phyloP scores from a whole-genome alignment of 2,329 filamentous ascomycete genomes.

The Scedosporium apiospermum region DNA sequence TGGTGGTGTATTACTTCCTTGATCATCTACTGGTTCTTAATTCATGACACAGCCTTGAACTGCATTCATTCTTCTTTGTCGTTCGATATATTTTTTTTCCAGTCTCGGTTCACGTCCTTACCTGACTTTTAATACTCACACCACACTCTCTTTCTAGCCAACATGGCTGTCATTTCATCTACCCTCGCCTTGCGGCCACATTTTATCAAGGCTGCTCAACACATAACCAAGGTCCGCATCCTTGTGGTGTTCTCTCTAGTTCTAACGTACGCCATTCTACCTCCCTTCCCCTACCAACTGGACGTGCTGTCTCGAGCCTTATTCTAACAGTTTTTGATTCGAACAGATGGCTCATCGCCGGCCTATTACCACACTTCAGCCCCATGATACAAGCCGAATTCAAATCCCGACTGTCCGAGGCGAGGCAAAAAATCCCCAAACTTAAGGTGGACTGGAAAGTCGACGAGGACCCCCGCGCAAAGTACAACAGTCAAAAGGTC shows the following conservation, averaged over 20 bases:
- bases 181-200: background rate
- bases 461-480: slow-evolving; percentile 20
- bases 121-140: background rate
- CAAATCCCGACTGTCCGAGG: slow-evolving; percentile 27
- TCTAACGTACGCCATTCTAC: slow-evolving; percentile 24
- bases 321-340: background rate
- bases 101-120: background rate
- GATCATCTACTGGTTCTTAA: background rate
- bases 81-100: background rate
- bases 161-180: background rate
- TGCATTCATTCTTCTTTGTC: background rate
- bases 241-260: slow-evolving; percentile 23
- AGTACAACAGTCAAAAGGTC: slow-evolving; percentile 39
- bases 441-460: slow-evolving; percentile 30
- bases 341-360: slow-evolving; percentile 29
- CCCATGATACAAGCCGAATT: slow-evolving; percentile 29
- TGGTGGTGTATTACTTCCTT: background rate
- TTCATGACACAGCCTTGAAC: background rate
- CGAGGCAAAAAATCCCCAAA: slow-evolving; percentile 26
- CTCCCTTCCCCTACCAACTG: background rate
- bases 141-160: background rate
- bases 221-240: slow-evolving; percentile 24
- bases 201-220: background rate
- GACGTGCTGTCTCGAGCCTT: background rate
- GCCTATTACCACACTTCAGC: slow-evolving; percentile 32